Base-by-base conservation (phyloP, 768 basidiomycete genomes). In the Lactifluus echinatus region DNA sequence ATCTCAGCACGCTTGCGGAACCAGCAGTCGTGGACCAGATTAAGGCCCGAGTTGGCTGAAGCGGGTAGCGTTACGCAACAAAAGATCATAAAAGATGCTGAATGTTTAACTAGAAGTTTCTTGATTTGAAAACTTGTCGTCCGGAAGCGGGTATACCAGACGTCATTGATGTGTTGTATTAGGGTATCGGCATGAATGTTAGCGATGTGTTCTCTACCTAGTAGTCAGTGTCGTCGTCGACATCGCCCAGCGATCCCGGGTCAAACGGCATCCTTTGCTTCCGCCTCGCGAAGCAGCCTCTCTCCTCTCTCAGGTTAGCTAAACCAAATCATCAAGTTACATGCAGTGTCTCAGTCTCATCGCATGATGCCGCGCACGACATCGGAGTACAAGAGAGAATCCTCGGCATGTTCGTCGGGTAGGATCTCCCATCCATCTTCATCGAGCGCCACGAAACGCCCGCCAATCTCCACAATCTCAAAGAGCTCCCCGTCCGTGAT, bases 1-100 rank as follows among this genome's bases (percentile, higher is more conserved):
- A 97, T 73, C 79, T 97, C 36, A 89, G 87, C 63, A 97, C 95
- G 7, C 78, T 95, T 46, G 94, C 92, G 3, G 93, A 98, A 62
- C 94, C 94, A 3, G 70, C 73, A 7, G 76, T 94, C 45, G 90
- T 97, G 21, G 93, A 96, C 46, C 70, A 78, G 43, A 93, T 94
- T 73, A 91, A 89, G 77, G 67, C 74, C 66, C 90, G 85, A 73
- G 87, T 93, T 46, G 82, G 83, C 31, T 23, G 42, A 29, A 55
- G 55, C 34, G 47, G 24, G n/a, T 48, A 43, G 34, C 8, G 3
- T 10, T 37, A 11, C 19, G 34, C 44, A 2, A 28, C 28, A 10
- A 31, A 46, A n/a, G 28, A 23, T 17, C 6, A 26, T 26, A 24
- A 28, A 36, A 2, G 43, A n/a, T 26, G 23, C 15, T 2, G 24